These are phyloP conservation scores for Lactuca sativa DNA, from an alignment of 129 eudicot genomes.

Conservation along the genomic window DNA sequence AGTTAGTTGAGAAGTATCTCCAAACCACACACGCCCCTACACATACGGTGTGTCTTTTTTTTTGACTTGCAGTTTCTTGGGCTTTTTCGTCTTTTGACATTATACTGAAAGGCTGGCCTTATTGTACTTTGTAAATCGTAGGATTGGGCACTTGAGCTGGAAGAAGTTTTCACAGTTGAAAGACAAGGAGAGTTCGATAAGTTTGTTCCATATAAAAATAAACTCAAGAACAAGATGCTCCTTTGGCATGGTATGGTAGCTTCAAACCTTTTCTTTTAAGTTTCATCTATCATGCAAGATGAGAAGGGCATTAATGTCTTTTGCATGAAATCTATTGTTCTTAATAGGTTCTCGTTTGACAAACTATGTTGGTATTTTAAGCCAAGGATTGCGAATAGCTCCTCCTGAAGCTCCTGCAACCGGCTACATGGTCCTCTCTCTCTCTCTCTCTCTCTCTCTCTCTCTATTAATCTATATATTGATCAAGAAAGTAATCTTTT, in stretches of 20 bases:
- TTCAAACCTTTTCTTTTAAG: not conserved
- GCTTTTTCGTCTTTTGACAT: slow-evolving; percentile 18
- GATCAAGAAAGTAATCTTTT: not conserved
- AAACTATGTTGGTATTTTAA: slow-evolving; percentile 93
- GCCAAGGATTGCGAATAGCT: slow-evolving; percentile 94
- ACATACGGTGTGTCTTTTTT: slow-evolving; percentile 55
- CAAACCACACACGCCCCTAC: slow-evolving; percentile 98
- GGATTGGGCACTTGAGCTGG: slow-evolving; percentile 96
- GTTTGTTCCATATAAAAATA: slow-evolving; percentile 67
- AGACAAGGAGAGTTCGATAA: slow-evolving; percentile 88
- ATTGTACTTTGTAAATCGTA: slow-evolving; percentile 9
- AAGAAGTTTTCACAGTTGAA: slow-evolving; percentile 90
- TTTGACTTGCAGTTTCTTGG: slow-evolving; percentile 1
- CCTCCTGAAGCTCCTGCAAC: slow-evolving; percentile 99
- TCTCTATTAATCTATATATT: not conserved
- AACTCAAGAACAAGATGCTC: slow-evolving; percentile 93
- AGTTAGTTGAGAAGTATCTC: slow-evolving; percentile 77
- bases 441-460: slow-evolving; percentile 17
- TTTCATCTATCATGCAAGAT: too few relatives aligned
- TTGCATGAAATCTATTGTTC: slow-evolving; percentile 11
- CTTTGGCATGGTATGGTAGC: slow-evolving; percentile 85
- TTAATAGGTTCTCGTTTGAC: slow-evolving; percentile 89
- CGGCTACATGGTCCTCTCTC: slow-evolving; percentile 71
- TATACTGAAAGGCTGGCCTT: slow-evolving; percentile 11
- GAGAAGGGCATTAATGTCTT: not conserved